Conservation (phyloP, 2,329 filamentous ascomycete genomes). For the Blastomyces silverae region DNA sequence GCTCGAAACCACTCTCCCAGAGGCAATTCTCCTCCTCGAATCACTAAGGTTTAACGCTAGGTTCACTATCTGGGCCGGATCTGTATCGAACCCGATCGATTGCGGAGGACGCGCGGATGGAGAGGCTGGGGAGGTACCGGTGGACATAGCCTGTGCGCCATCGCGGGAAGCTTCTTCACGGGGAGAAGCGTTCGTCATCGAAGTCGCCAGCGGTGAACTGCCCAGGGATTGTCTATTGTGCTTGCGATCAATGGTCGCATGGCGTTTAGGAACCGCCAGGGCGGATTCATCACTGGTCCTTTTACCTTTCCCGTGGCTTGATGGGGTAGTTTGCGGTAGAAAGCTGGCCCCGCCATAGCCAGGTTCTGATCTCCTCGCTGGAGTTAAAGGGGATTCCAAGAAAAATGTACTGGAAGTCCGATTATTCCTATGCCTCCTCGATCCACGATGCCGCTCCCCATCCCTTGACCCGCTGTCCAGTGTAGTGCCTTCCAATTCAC, state of each 20-base stretch:
- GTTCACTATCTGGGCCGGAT: conserved; percentile 84
- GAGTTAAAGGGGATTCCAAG: conserved; percentile 13
- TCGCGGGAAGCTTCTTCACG: conserved; percentile 20
- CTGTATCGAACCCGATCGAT: conserved; percentile 53
- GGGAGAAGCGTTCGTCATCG: conserved; percentile 24
- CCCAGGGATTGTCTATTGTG: conserved; percentile 32
- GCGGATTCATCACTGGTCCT: conserved; percentile 35
- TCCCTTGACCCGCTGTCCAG: conserved; percentile 9
- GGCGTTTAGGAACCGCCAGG: conserved; percentile 33
- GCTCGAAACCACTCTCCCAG: conserved; percentile 15
- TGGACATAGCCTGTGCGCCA: conserved; percentile 12
- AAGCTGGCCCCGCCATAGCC: not conserved
- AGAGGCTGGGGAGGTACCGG: conserved; percentile 17
- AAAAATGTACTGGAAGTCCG: conserved; percentile 20
- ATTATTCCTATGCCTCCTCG: conserved; percentile 14
- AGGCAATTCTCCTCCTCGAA: conserved; percentile 42
- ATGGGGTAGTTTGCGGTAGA: not conserved
- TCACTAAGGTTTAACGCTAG: conserved; percentile 87
- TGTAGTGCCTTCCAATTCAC: conserved; percentile 9
- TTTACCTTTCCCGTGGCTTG: conserved; percentile 29
- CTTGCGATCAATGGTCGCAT: conserved; percentile 25
- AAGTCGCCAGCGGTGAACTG: conserved; percentile 28
- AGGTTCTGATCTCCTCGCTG: conserved; percentile 6
- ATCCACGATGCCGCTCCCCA: not conserved
- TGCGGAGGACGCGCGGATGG: conserved; percentile 12